A percentile compares a stretch with the other conserved stretches of the same genome.
phyloP scores from a whole-genome alignment of 305 asterid genomes.

The Fraxinus angustifolia region DNA sequence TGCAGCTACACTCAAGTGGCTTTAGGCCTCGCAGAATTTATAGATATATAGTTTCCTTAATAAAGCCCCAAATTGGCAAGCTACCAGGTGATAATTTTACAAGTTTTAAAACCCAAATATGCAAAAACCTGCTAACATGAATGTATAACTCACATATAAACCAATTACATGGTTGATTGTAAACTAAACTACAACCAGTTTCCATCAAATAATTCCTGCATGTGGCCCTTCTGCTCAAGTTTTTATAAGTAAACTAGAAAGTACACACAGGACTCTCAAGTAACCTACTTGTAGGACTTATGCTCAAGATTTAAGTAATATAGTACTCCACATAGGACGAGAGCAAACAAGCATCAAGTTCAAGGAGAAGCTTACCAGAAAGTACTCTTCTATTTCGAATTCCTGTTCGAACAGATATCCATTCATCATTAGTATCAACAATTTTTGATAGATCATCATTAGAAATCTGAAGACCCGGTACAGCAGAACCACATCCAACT shows the following conservation, averaged over 20 bases:
- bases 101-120: not conserved
- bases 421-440: constrained; percentile 86
- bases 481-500: constrained; percentile 89
- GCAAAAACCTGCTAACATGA: not conserved
- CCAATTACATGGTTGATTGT: not conserved
- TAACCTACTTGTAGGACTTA: not conserved
- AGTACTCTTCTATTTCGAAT: constrained; percentile 87
- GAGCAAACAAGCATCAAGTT: constrained; percentile 19
- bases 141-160: not conserved
- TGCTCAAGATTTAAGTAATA: constrained; percentile 1
- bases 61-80: not conserved
- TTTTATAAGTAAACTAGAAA: not conserved
- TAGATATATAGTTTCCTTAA: not conserved
- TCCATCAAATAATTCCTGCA: not conserved
- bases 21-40: not conserved
- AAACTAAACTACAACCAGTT: not conserved
- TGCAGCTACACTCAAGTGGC: not conserved
- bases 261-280: not conserved
- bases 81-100: not conserved
- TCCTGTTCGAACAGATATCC: constrained; percentile 93
- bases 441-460: constrained; percentile 75
- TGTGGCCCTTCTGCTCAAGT: not conserved
- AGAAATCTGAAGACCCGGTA: constrained; percentile 75
- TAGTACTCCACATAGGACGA: not conserved
- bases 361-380: constrained; percentile 49